A percentile compares a stretch with the other conserved stretches of the same genome.
Conservation (phyloP, 2,329 filamentous ascomycete genomes). For the Talaromyces piceae region DNA sequence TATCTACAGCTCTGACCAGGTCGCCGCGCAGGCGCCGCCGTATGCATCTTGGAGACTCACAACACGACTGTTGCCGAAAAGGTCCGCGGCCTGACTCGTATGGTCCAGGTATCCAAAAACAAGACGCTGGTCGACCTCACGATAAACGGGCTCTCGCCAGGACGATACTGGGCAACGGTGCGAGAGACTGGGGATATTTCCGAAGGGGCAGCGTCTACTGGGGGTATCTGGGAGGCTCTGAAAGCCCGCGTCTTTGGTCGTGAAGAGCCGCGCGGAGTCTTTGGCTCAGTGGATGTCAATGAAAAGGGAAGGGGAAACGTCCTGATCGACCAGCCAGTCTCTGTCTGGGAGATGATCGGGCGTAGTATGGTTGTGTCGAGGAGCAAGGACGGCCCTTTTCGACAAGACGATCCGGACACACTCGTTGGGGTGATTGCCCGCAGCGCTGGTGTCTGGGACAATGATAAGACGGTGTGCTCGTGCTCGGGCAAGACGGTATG, state of each 20-base stretch:
- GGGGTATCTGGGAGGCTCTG: slow-evolving; percentile 66
- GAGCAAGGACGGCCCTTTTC: slow-evolving; percentile 51
- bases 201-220: slow-evolving; percentile 71
- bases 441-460: slow-evolving; percentile 97
- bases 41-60: slow-evolving; percentile 91
- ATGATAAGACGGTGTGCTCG: slow-evolving; percentile 96
- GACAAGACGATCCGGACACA: slow-evolving; percentile 73
- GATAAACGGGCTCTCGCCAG: slow-evolving; percentile 70
- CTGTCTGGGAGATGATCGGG: slow-evolving; percentile 95
- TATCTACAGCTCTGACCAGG: background rate
- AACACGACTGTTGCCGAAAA: slow-evolving; percentile 53
- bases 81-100: slow-evolving; percentile 79
- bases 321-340: slow-evolving; percentile 73
- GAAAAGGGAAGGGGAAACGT: slow-evolving; percentile 67
- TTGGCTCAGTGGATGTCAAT: slow-evolving; percentile 71
- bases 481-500: slow-evolving; percentile 97
- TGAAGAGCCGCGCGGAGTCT: slow-evolving; percentile 48
- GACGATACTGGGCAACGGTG: slow-evolving; percentile 76
- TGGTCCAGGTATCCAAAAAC: slow-evolving; percentile 79
- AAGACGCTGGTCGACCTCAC: slow-evolving; percentile 83
- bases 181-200: slow-evolving; percentile 83
- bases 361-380: slow-evolving; percentile 81
- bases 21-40: slow-evolving; percentile 44
- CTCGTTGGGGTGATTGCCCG: slow-evolving; percentile 89
- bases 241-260: slow-evolving; percentile 34